Evolutionary conservation across 306 rosid species (phyloP), one percentile per base, ranked within the genome.

Genomic region (Rosa rugosa): DNA sequence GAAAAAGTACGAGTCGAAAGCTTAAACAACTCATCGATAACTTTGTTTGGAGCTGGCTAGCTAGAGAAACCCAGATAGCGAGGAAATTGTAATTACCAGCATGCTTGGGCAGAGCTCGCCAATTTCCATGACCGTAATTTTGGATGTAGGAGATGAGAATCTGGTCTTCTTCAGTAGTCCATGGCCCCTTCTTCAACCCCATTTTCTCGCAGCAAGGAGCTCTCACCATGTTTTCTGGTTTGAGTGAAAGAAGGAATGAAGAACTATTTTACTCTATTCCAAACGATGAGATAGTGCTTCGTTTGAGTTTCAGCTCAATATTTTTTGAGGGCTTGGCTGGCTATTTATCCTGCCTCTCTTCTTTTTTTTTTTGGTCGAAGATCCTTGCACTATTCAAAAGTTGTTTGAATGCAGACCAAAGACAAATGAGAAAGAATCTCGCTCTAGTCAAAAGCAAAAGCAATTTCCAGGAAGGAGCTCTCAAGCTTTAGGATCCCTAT

Each of bases 41-140:
- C 70, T 31, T 36, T 5, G 56, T 75, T 23, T 31, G 59, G 22
- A 42, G 20, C 71, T 66, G 47, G 46, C 47, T 17, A 36, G 46
- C 47, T 17, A 36, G 65, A 64, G 47, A n/a, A 75, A 25, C 23
- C 5, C 47, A 69, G 40, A 44, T 9, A 40, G 75, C 40, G 27
- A 17, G 23, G 18, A 23, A 34, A 36, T 11, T 1, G 50, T 3
- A 11, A 50, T 74, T 84, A 95, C 99, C 98, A n/a, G 99, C 96
- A 77, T 84, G 94, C 51, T 91, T 96, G 0, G 99, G 99, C 40
- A 96, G 99, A 59, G 99, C 98, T 69, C 99, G 93, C 99, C 99
- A 96, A 60, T 96, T 96, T 36, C 83, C 88, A 86, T 93, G 97
- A 73, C 98, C 98, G 77, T 89, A 78, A 13, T 77, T 78, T 10